Evolutionary conservation across 306 rosid genomes (phyloP).

Genomic region (Geum urbanum): DNA sequence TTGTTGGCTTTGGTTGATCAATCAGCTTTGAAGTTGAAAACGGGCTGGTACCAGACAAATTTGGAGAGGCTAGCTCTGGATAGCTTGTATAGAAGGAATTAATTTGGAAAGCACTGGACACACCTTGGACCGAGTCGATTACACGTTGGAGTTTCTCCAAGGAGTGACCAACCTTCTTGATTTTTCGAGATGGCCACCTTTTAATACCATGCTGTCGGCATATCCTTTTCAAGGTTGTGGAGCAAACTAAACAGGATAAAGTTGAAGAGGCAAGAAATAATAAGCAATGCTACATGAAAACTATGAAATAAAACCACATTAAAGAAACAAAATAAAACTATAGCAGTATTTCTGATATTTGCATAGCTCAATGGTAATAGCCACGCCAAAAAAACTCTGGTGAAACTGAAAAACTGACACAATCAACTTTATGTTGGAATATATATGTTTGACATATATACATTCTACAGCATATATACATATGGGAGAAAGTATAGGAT

Average conservation of each 20-base stretch:
- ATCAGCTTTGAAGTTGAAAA: conserved; percentile 51
- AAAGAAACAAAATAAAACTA: not conserved
- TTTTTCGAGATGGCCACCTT: conserved; percentile 97
- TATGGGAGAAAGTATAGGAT: not conserved
- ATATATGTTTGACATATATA: not conserved
- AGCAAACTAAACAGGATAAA: conserved; percentile 56
- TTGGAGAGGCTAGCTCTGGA: conserved; percentile 73
- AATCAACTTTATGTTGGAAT: not conserved
- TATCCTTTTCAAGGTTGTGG: conserved; percentile 88
- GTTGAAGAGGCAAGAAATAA: not conserved
- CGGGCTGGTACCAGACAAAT: conserved; percentile 41
- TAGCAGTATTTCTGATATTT: not conserved
- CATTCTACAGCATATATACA: not conserved
- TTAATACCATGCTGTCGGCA: conserved; percentile 95
- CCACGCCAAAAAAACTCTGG: not conserved
- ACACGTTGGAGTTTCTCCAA: conserved; percentile 83
- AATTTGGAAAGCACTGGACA: conserved; percentile 77
- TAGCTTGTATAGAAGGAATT: conserved; percentile 77
- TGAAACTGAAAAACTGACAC: not conserved
- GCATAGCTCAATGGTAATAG: not conserved
- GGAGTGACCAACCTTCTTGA: conserved; percentile 96
- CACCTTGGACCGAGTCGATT: conserved; percentile 86
- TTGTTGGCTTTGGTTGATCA: conserved; percentile 38
- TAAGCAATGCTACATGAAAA: not conserved
- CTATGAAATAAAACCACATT: not conserved